These are phyloP conservation scores for Salix koriyanagi DNA, from an alignment of 345 rosid species.

Conservation along the genomic window DNA sequence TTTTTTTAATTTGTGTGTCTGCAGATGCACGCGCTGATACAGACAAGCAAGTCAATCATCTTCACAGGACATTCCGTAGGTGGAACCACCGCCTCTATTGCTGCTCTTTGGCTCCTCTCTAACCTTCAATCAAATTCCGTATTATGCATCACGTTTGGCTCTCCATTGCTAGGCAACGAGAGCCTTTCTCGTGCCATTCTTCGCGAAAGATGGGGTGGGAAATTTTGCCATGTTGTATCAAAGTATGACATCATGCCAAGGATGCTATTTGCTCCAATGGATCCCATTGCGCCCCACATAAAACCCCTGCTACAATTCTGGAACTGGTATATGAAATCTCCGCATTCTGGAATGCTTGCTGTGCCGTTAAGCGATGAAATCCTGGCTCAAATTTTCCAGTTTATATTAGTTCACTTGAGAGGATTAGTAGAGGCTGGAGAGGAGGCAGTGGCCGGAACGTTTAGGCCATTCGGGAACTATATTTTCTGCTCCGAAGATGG, in stretches of 20 bases:
- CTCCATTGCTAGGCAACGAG: constrained; percentile 69
- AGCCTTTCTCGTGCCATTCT: constrained; percentile 57
- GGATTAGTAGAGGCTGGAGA: not conserved
- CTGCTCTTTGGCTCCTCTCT: constrained; percentile 76
- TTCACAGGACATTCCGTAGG: constrained; percentile 82
- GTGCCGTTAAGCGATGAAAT: constrained; percentile 14
- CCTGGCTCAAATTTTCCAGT: constrained; percentile 17
- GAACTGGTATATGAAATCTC: constrained; percentile 29
- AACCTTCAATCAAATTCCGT: constrained; percentile 28
- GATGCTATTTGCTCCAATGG: constrained; percentile 36
- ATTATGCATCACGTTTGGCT: constrained; percentile 74
- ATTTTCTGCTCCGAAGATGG: constrained; percentile 67
- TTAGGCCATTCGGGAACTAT: constrained; percentile 72
- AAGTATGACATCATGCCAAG: constrained; percentile 54
- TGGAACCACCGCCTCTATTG: constrained; percentile 67
- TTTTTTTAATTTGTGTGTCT: not conserved
- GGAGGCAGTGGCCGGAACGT: constrained; percentile 13
- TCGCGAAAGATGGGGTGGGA: constrained; percentile 55
- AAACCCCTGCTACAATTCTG: constrained; percentile 26
- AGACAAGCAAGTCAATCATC: constrained; percentile 45
- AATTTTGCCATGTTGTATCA: constrained; percentile 64
- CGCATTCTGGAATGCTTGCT: constrained; percentile 4
- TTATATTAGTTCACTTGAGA: constrained; percentile 19
- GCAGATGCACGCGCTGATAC: constrained; percentile 38
- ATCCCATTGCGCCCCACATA: constrained; percentile 20